Conservation (phyloP, 495 filamentous ascomycete genomes). For the Entonaema liquescens region DNA sequence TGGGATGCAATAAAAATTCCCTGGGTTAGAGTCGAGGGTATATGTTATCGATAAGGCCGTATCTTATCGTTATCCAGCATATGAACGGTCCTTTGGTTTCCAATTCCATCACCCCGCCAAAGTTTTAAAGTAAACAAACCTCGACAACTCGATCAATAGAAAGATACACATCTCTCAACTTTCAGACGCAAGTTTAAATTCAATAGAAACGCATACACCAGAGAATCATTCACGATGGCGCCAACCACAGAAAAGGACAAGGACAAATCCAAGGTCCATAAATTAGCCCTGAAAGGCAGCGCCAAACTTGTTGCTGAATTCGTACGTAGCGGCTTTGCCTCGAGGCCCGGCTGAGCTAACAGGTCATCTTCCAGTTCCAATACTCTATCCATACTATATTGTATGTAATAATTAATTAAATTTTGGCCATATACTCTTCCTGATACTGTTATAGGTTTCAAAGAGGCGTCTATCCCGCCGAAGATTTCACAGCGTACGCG, state of each 20-base stretch:
- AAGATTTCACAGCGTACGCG: constrained; percentile 91
- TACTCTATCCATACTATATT: constrained; percentile 97
- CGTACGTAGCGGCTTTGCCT: constrained; percentile 59
- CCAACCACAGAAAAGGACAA: constrained; percentile 71
- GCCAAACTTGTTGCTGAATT: constrained; percentile 95
- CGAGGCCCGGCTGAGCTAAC: background rate
- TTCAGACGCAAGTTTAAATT: background rate
- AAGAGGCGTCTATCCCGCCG: constrained; percentile 94
- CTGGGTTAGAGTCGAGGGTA: background rate
- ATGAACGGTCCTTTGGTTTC: too few species aligned
- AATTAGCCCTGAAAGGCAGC: constrained; percentile 92
- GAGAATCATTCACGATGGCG: constrained; percentile 25
- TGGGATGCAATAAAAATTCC: background rate
- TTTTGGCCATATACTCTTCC: background rate
- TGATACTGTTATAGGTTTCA: constrained; percentile 71
- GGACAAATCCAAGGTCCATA: constrained; percentile 93
- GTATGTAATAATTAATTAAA: constrained; percentile 53
- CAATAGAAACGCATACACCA: background rate
- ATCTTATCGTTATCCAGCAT: constrained; percentile 11
- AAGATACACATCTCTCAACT: too few species aligned
- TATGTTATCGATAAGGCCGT: background rate
- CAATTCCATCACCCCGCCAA: constrained; percentile 39
- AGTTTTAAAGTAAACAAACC: constrained; percentile 45
- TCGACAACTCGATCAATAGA: too few species aligned
- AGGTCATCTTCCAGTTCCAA: constrained; percentile 72